phyloP scores from a whole-genome alignment of 169 alveolate species.

The Plasmodium sp. region DNA sequence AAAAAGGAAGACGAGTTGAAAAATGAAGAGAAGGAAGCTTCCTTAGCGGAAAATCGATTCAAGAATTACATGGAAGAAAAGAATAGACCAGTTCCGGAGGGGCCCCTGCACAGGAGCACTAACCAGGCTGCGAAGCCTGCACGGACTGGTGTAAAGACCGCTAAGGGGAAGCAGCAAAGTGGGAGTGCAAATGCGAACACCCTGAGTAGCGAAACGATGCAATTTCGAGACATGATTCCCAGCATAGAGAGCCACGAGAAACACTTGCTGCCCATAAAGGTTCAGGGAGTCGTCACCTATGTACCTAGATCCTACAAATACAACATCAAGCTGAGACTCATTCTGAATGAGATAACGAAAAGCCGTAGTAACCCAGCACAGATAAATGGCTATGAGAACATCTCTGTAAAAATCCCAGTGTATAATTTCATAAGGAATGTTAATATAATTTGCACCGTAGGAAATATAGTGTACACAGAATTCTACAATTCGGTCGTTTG shows the following conservation, averaged over 20 bases:
- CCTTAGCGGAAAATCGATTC: neutral
- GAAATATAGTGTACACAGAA: constrained; percentile 13
- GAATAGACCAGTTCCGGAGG: neutral
- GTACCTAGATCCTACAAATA: constrained; percentile 24
- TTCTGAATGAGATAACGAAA: constrained; percentile 25
- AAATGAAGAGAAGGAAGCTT: neutral
- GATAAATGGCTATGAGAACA: constrained; percentile 44
- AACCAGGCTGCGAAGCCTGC: neutral
- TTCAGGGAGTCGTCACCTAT: constrained; percentile 22
- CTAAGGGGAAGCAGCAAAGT: neutral
- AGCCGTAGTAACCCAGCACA: neutral
- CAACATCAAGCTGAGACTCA: constrained; percentile 28
- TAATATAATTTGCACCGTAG: constrained; percentile 10
- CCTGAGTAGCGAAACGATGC: neutral
- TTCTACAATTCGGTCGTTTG: neutral
- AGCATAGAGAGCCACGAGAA: neutral
- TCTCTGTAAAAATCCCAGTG: constrained; percentile 45
- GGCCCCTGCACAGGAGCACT: neutral
- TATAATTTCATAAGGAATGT: constrained; percentile 45
- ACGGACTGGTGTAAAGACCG: neutral
- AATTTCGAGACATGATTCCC: neutral
- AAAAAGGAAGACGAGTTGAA: neutral
- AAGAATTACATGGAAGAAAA: neutral
- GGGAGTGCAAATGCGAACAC: neutral
- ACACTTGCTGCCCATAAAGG: constrained; percentile 7